phyloP scores from a whole-genome alignment of 305 asterid species.

The Fraxinus paxiana region DNA sequence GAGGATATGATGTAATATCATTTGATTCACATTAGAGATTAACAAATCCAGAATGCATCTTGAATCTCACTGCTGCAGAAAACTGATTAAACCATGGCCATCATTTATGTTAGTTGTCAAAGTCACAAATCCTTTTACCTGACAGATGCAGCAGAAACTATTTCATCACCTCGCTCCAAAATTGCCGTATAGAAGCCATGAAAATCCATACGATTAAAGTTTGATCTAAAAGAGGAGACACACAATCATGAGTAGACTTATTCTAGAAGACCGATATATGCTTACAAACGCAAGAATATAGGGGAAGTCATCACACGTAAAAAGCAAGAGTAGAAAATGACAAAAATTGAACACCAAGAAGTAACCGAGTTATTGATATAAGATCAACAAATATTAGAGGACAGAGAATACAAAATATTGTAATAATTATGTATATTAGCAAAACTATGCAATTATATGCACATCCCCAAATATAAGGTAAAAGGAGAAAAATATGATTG shows the following conservation, averaged over 20 bases:
- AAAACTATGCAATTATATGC: neutral
- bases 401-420: neutral
- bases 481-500: neutral
- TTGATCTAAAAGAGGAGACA: conserved; percentile 56
- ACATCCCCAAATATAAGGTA: neutral
- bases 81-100: neutral
- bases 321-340: neutral
- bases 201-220: conserved; percentile 76
- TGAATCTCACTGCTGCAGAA: neutral
- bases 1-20: conserved; percentile 6
- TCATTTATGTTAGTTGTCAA: neutral
- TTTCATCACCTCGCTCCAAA: conserved; percentile 89
- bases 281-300: neutral
- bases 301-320: neutral
- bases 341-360: neutral
- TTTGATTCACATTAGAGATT: neutral
- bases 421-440: neutral
- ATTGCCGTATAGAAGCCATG: conserved; percentile 77
- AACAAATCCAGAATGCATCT: conserved; percentile 3
- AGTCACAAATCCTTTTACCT: conserved; percentile 48
- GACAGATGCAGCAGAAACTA: conserved; percentile 79
- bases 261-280: conserved; percentile 12
- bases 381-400: neutral
- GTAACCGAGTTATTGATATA: neutral
- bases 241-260: conserved; percentile 16